phyloP scores from a whole-genome alignment of 2,329 filamentous ascomycete species.

The Sporothrix sp. region DNA sequence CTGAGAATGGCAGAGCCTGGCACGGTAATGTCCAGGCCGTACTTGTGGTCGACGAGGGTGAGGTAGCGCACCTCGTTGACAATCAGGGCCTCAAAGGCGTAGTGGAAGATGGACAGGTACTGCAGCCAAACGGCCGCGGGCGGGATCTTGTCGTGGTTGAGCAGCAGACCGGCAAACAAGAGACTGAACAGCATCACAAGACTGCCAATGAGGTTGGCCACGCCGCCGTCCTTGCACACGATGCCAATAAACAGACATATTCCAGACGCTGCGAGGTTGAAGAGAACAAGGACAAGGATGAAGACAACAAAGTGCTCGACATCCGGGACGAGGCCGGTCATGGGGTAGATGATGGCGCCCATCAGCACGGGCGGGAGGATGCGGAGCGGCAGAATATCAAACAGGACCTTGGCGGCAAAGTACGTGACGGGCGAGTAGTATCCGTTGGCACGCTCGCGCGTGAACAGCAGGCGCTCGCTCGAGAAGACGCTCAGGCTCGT shows the following conservation, averaged over 20 bases:
- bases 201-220: conserved; percentile 88
- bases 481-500: conserved; percentile 92
- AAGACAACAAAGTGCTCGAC: conserved; percentile 82
- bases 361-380: conserved; percentile 92
- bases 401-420: conserved; percentile 93
- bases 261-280: conserved; percentile 87
- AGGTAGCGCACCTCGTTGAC: conserved; percentile 93
- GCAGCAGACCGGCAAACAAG: conserved; percentile 82
- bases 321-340: conserved; percentile 85
- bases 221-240: conserved; percentile 79
- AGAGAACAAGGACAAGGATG: conserved; percentile 81
- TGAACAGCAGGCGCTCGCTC: conserved; percentile 79
- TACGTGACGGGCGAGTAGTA: conserved; percentile 94
- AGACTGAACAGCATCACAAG: conserved; percentile 96
- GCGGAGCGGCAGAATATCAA: conserved; percentile 90
- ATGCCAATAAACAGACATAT: conserved; percentile 97
- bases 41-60: conserved; percentile 86
- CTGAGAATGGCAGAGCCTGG: conserved; percentile 89
- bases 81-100: conserved; percentile 89
- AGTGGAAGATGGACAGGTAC: conserved; percentile 93
- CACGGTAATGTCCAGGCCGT: conserved; percentile 91
- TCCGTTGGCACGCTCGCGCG: conserved; percentile 88
- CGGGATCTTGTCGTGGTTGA: conserved; percentile 92
- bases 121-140: conserved; percentile 81
- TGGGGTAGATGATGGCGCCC: conserved; percentile 92